Base-by-base conservation (phyloP, 495 filamentous ascomycete genomes). In the Penicillium bovifimosum region DNA sequence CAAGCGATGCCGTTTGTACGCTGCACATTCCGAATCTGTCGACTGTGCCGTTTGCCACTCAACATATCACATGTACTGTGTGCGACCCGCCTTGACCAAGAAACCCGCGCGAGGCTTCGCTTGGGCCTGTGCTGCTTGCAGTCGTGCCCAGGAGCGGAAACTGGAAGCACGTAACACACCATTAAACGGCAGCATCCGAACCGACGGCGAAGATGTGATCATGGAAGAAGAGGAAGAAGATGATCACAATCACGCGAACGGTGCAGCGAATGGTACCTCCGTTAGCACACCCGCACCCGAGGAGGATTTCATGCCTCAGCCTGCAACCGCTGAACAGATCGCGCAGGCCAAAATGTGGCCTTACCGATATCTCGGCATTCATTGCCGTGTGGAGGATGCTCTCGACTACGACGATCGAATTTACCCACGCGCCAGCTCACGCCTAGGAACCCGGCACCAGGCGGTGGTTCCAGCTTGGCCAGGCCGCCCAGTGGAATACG, bases 51-150 rank as follows among this genome's bases (percentile, higher is more conserved):
- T 95, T 47, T 99, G 93, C 69, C 80, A 82, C 58, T 83, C 90
- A 61, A 96, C 92, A 8, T 99, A 96, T 73, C 93, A 99, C 72
- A 96, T 99, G 93, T 88, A 87, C 63, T 99, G 93, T 65, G 95
- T 99, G 41, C 87, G 86, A 49, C 93, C 93, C 29, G 90, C 88
- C 33, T 67, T 99, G 52, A 82, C 90, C 34, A 97, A 96, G 68
- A 99, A 99, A 71, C 93, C 93, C 16, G 95, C 93, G 40, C 86
- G 93, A 68, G 93, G 93, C 34, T 99, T 99, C 73, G 93, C 90
- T 8, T 99, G 93, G 93, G 88, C 93, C 13, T 99, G 93, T 69
- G 93, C 88, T 20, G 86, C 93, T 49, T 99, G 93, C 70, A 96
- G 89, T 65, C 86, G 91, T 58, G 90, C 87, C 20, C 91, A 96